Evolutionary conservation across 83 land plant genomes (phyloP), one percentile per base, ranked within the genome.

Genomic region (Picea abies): DNA sequence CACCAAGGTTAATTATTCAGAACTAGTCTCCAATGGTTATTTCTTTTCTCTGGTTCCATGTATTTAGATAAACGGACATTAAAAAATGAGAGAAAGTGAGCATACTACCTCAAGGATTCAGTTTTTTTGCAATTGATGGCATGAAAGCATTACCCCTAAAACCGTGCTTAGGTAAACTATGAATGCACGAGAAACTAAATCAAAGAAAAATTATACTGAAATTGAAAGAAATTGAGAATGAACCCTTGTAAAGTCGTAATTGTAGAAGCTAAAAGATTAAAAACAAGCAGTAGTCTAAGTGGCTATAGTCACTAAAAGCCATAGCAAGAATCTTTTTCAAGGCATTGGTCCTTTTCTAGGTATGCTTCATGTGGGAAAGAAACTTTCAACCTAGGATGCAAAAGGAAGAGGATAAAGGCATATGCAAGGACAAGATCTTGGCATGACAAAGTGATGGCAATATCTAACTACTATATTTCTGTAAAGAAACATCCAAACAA

Each of bases 231-330:
- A 67, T 0, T 26, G 15, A 67, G 17, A 73, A 0, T 47, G 61
- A 12, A 12, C 29, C 17, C 4, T 52, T 49, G 23, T 15, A 76
- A 76, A 76, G 25, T 22, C 14, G 4, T 10, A 8, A 73, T 3
- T 76, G 60, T 52, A 49, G 35, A 22, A 76, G 60, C 60, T 52
- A 23, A 76, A 76, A 49, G 32, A 49, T 52, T 35, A 76, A 76
- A 49, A 4, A 56, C 11, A 4, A 3, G 25, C 41, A 39, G 73
- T 69, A 35, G 7, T 70, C 73, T 70, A 17, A 70, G 19, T 4
- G 20, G n/a, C 35, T 19, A 70, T 17, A 76, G 49, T 76, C 61
- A 76, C 15, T 23, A 23, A 29, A 49, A 49, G 60, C 60, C 15
- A 23, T 23, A 23, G 2, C 22, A 22, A 5, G 60, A 60, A 5